Evolutionary conservation across 2,329 filamentous ascomycete genomes (phyloP).

Genomic region (Teratosphaeria viscida): DNA sequence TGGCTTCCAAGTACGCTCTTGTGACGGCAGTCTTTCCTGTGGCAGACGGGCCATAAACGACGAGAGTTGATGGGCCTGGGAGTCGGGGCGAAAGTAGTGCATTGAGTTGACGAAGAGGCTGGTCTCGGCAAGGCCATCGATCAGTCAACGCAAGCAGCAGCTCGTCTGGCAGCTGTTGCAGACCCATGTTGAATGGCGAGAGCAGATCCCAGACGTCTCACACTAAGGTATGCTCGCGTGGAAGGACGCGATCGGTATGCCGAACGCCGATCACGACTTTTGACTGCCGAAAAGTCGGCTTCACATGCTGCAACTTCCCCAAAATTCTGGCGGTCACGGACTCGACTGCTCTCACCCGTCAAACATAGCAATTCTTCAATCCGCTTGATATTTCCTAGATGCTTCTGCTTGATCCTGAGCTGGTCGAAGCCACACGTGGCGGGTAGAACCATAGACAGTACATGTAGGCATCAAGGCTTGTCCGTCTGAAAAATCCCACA

Average conservation of each 20-base stretch:
- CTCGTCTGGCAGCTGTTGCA: constrained; percentile 20
- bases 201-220: background rate
- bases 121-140: constrained; percentile 29
- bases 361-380: background rate
- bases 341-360: background rate
- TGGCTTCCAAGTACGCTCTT: constrained; percentile 47
- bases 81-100: constrained; percentile 43
- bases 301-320: background rate
- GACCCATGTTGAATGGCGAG: constrained; percentile 8
- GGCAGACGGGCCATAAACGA: constrained; percentile 74
- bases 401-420: background rate
- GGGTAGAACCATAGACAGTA: background rate
- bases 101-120: constrained; percentile 37
- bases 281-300: background rate
- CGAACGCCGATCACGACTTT: background rate
- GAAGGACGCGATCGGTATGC: background rate
- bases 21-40: constrained; percentile 76
- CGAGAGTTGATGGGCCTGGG: constrained; percentile 62
- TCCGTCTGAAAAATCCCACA: background rate
- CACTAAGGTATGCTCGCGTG: background rate
- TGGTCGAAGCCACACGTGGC: background rate
- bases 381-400: background rate
- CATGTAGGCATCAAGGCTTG: background rate
- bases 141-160: constrained; percentile 16
- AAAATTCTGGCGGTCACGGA: background rate